A percentile compares a stretch with the other conserved stretches of the same genome.
Evolutionary conservation across 148 eudicot species (phyloP).

Genomic region (Hydrangea macrophylla): DNA sequence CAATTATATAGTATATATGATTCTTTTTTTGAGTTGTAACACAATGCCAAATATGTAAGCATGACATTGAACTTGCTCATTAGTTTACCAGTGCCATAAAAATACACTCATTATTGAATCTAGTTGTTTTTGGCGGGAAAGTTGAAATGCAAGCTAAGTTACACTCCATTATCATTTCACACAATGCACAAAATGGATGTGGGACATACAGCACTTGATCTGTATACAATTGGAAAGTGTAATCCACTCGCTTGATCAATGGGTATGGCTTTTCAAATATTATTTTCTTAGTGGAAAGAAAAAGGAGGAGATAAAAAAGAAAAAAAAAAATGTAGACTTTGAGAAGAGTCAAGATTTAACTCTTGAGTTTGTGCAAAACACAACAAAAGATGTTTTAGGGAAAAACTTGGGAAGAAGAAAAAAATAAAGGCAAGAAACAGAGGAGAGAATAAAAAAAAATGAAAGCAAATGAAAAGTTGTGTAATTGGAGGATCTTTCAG

Average conservation of each 20-base stretch:
- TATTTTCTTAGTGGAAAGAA: not conserved
- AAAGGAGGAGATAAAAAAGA: conserved; percentile 1
- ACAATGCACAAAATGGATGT: not conserved
- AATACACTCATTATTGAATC: not conserved
- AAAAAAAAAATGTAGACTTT: conserved; percentile 12
- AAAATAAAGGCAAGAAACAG: conserved; percentile 5
- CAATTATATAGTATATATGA: too few relatives aligned
- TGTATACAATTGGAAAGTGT: not conserved
- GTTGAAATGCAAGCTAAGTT: not conserved
- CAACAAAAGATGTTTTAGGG: not conserved
- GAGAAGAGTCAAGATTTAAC: conserved; percentile 23
- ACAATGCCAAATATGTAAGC: not conserved
- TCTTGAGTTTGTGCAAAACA: conserved; percentile 15
- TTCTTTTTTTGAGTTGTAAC: too few relatives aligned
- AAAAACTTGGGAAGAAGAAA: not conserved
- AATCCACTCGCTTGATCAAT: not conserved
- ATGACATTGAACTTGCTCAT: not conserved
- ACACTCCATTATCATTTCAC: not conserved
- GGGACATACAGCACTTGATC: not conserved
- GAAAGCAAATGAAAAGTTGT: conserved; percentile 16
- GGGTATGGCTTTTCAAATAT: not conserved
- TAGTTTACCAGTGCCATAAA: not conserved
- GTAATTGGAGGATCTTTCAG: conserved; percentile 23
- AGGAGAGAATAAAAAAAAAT: not conserved
- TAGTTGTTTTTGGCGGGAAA: not conserved